These are phyloP conservation scores for Seiridium unicorne DNA, from an alignment of 2,329 filamentous ascomycete genomes.

Conservation along the genomic window DNA sequence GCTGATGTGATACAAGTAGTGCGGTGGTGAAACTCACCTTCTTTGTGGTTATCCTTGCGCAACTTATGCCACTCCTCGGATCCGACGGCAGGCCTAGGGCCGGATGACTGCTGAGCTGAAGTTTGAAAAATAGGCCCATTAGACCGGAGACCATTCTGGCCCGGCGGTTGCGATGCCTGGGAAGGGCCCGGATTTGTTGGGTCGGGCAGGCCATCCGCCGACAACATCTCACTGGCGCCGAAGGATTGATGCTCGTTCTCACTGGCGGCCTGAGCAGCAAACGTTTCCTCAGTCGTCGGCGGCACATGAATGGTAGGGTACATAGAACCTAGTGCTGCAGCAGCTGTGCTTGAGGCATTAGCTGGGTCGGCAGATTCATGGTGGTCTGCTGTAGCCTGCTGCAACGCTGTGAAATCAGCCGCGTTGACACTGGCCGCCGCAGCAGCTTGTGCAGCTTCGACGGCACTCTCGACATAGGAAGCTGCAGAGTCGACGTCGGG, in stretches of 20 bases:
- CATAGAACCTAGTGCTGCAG: slow-evolving; percentile 56
- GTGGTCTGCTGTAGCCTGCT: slow-evolving; percentile 50
- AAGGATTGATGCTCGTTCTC: slow-evolving; percentile 37
- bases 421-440: slow-evolving; percentile 42
- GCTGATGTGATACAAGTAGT: neutral
- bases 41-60: slow-evolving; percentile 97
- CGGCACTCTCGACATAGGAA: slow-evolving; percentile 51
- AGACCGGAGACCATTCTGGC: slow-evolving; percentile 37
- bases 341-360: slow-evolving; percentile 58
- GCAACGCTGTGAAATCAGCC: slow-evolving; percentile 55
- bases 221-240: slow-evolving; percentile 31
- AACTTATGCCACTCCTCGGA: slow-evolving; percentile 98
- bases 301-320: slow-evolving; percentile 60
- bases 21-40: slow-evolving; percentile 60
- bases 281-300: slow-evolving; percentile 57
- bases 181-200: slow-evolving; percentile 21
- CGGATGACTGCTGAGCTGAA: slow-evolving; percentile 19
- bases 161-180: slow-evolving; percentile 15
- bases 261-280: slow-evolving; percentile 48
- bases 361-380: slow-evolving; percentile 47
- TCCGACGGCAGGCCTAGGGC: slow-evolving; percentile 80
- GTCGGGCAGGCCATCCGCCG: slow-evolving; percentile 34
- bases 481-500: slow-evolving; percentile 42
- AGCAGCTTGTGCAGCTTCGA: slow-evolving; percentile 43
- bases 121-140: neutral